Base-by-base conservation (phyloP, 306 rosid genomes). In the Quercus rubra region DNA sequence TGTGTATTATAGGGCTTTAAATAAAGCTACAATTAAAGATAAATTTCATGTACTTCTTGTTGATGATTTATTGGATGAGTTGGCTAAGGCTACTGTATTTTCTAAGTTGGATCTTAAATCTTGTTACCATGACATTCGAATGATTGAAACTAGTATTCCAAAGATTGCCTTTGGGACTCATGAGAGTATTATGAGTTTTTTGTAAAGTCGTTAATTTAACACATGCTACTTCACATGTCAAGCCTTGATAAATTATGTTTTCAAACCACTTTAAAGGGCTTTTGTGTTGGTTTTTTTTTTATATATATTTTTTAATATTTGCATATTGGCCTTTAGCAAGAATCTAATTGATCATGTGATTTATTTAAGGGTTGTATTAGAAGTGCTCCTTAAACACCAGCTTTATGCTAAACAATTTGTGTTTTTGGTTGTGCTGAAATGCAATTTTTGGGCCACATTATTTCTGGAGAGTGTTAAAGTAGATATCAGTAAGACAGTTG, bases 401-500 rank as follows among this genome's bases (percentile, higher is more conserved):
- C 3, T 56, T 6, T 56, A 56, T 56, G 62, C 27, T 56, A 7
- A 56, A 56, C n/a, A 19, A 56, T 56, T 7, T n/a, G 27, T 56
- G 41, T 2, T 1, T 14, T n/a, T 56, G 62, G 23, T 56, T 56
- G 1, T 56, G 9, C 3, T 18, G 13, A n/a, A 3, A 6, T 56
- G 23, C 3, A 7, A 0, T 56, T 7, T 23, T 56, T 56, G 12
- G 62, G 27, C 41, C 41, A 35, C 2, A 35, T 35, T 35, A 35
- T 35, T 35, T 35, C 0, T 35, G 0, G 7, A 35, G 2, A 35
- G 41, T 35, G 41, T 1, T 35, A 35, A 35, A 35, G 41, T 8
- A 35, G 0, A 35, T 35, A 2, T 2, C 0, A 35, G 2, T 5
- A 35, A 35, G 41, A 35, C 0, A 5, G 0, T 0, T 35, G 41